These are phyloP conservation scores for Fusarium sp. DNA, from an alignment of 2,329 filamentous ascomycete species.

Conservation along the genomic window DNA sequence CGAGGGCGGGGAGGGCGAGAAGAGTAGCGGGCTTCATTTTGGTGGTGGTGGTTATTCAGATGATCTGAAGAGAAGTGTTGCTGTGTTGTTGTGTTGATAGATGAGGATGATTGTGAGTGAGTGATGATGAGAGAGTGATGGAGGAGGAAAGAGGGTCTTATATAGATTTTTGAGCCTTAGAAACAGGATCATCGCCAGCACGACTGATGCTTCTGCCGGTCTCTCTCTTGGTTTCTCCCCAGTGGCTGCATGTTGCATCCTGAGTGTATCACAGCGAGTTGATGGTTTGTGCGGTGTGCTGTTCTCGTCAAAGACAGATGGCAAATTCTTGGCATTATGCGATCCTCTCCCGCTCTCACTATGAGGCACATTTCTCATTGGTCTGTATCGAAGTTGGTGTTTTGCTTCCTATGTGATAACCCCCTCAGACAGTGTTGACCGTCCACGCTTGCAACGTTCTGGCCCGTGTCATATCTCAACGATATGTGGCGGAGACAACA, in stretches of 20 bases:
- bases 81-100: background rate
- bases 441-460: background rate
- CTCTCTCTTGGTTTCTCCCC: fast-evolving
- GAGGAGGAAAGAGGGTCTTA: background rate
- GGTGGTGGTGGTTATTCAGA: background rate
- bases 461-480: background rate
- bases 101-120: conserved; percentile 7
- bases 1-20: conserved; percentile 15
- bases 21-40: conserved; percentile 21
- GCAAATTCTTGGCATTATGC: background rate
- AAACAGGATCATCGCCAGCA: fast-evolving
- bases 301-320: background rate
- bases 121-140: background rate
- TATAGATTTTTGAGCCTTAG: background rate
- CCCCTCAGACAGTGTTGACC: background rate
- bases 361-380: background rate
- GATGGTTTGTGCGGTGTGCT: background rate
- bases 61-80: background rate
- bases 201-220: fast-evolving
- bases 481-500: background rate
- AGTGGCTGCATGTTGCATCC: background rate
- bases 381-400: background rate
- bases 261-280: background rate
- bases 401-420: background rate
- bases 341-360: background rate